phyloP scores from a whole-genome alignment of 129 eudicot species.

The Lactuca saligna region DNA sequence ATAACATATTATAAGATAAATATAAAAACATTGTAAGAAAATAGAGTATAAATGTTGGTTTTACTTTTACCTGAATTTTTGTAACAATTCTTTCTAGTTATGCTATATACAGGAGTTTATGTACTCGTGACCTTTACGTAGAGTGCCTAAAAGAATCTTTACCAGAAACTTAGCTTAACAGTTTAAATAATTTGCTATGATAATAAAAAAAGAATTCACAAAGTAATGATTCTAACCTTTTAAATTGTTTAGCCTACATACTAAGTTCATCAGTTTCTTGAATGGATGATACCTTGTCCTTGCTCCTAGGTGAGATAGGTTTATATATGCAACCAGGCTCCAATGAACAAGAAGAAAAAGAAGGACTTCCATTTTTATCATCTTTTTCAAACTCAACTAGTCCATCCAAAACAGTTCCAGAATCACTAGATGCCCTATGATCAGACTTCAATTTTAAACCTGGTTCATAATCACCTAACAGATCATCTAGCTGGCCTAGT shows the following conservation, averaged over 20 bases:
- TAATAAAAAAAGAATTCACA: neutral
- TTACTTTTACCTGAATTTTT: conserved; percentile 48
- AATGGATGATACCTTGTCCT: conserved; percentile 34
- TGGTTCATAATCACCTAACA: conserved; percentile 57
- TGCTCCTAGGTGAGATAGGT: conserved; percentile 76
- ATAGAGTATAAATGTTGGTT: neutral
- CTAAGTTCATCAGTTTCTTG: conserved; percentile 44
- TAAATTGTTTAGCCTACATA: conserved; percentile 38
- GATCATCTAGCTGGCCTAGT: conserved; percentile 71
- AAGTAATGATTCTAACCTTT: conserved; percentile 47
- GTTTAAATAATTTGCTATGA: neutral
- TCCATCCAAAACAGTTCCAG: conserved; percentile 41
- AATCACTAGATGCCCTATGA: conserved; percentile 60
- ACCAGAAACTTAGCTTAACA: too few species aligned
- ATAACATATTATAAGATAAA: neutral
- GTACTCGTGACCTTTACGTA: conserved; percentile 74
- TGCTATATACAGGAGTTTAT: conserved; percentile 76
- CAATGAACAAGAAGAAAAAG: conserved; percentile 18
- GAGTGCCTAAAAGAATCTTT: conserved; percentile 51
- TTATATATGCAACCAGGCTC: conserved; percentile 60
- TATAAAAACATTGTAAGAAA: neutral
- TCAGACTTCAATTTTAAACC: conserved; percentile 30
- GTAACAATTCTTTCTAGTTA: conserved; percentile 76
- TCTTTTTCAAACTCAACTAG: neutral
- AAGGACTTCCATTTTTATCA: conserved; percentile 11